Evolutionary conservation across 75 land plant species (phyloP).

Genomic region (Chamaecyparis obtusa): DNA sequence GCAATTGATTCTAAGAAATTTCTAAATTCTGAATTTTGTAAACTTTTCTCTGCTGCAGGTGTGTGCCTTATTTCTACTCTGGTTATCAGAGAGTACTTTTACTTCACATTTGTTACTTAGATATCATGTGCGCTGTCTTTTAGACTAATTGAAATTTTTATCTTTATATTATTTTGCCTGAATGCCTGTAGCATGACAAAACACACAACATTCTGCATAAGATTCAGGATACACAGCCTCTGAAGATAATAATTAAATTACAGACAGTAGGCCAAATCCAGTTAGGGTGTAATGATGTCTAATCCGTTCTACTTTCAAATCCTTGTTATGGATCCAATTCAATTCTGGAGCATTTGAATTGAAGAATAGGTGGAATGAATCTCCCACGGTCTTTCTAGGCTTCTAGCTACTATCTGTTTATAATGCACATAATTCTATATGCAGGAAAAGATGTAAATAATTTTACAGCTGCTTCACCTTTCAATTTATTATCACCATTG

Average conservation of each 20-base stretch:
- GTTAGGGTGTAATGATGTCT: background rate
- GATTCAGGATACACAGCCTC: background rate
- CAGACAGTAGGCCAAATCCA: background rate
- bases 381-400: background rate
- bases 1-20: background rate
- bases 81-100: background rate
- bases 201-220: background rate
- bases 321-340: background rate
- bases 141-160: background rate
- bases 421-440: background rate
- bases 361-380: background rate
- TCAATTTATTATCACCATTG: background rate
- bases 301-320: background rate
- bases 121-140: background rate
- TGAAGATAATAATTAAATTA: background rate
- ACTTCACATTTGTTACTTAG: background rate
- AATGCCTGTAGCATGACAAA: background rate
- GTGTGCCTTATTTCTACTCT: background rate
- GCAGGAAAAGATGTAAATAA: background rate
- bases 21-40: background rate
- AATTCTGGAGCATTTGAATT: background rate
- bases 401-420: background rate
- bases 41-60: background rate
- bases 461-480: slow-evolving; percentile 4
- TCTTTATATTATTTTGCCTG: background rate